Base-by-base conservation (phyloP, 306 rosid species). In the Vigna trinervia region DNA sequence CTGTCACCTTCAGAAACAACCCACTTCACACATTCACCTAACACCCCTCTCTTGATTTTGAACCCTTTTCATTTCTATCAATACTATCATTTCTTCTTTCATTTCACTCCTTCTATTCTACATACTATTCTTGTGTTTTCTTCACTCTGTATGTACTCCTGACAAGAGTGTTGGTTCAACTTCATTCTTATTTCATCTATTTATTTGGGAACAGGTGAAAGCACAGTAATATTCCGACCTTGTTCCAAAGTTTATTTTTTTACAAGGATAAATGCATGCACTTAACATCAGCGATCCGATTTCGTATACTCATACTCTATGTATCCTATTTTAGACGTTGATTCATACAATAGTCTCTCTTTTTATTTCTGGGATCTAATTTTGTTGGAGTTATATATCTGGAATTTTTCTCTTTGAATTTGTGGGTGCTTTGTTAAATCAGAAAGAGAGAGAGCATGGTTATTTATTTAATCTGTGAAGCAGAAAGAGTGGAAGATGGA, bases 171-270 rank as follows among this genome's bases (percentile, higher is more conserved):
- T 19, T 12, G 20, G 43, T 65, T 38, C 71, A 19, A 22, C 34
- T 59, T 74, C 32, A 39, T 74, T 75, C 64, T 4, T 14, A 63
- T 17, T 23, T 51, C 36, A 20, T 60, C 52, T 1, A 14, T 19
- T 53, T 38, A 2, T 48, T 65, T 22, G 45, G 70, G 70, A 71
- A 57, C 74, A 64, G 8, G 46, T 60, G 41, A 26, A 41, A 74
- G 12, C 74, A 70, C 45, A 68, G 89, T 83, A 80, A 69, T 71
- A 14, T 74, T 74, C 71, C 58, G 57, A 0, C 52, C 59, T 30
- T 74, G 34, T 47, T 52, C 48, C 0, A 38, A 50, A 79, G 46
- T 56, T 70, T 9, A 20, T 48, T 74, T 5, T 74, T 58, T 51
- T 15, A 17, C 2, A 32, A 8, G 2, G 32, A 50, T 59, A 23